These are phyloP conservation scores for Cutaneotrichosporon cutaneum DNA, from an alignment of 1,284 basidiomycete species.

Conservation along the genomic window DNA sequence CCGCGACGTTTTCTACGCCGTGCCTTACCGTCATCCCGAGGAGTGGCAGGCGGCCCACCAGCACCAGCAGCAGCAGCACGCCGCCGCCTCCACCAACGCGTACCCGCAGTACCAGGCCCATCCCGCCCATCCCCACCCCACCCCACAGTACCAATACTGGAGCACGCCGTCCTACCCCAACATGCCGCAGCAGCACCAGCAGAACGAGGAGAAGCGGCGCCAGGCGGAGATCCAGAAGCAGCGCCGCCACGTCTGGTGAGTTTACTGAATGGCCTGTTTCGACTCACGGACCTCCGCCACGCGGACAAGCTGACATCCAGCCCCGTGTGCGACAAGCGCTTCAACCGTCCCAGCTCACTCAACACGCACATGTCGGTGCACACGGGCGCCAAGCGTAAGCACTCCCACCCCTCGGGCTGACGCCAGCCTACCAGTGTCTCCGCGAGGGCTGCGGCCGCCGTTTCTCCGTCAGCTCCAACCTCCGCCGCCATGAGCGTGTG, in stretches of 20 bases:
- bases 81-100: not conserved
- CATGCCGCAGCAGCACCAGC: not conserved
- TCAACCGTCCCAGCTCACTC: slow-evolving; percentile 64
- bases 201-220: slow-evolving; percentile 14
- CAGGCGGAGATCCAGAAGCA: slow-evolving; percentile 21
- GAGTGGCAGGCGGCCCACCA: not conserved
- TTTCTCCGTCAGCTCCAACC: slow-evolving; percentile 65
- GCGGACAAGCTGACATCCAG: slow-evolving; percentile 33
- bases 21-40: slow-evolving; percentile 1
- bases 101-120: not conserved
- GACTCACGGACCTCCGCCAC: not conserved
- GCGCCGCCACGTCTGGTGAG: slow-evolving; percentile 33
- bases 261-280: too few relatives aligned
- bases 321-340: slow-evolving; percentile 60
- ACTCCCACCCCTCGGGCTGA: slow-evolving; percentile 9
- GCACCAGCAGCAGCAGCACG: not conserved
- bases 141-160: slow-evolving; percentile 10
- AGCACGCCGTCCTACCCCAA: slow-evolving; percentile 9
- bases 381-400: slow-evolving; percentile 63
- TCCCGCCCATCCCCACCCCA: not conserved
- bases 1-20: not conserved
- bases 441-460: slow-evolving; percentile 57
- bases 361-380: slow-evolving; percentile 68
- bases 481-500: slow-evolving; percentile 60
- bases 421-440: slow-evolving; percentile 59